Base-by-base conservation (phyloP, 495 filamentous ascomycete species). In the Penicillium cosmopolitanum region DNA sequence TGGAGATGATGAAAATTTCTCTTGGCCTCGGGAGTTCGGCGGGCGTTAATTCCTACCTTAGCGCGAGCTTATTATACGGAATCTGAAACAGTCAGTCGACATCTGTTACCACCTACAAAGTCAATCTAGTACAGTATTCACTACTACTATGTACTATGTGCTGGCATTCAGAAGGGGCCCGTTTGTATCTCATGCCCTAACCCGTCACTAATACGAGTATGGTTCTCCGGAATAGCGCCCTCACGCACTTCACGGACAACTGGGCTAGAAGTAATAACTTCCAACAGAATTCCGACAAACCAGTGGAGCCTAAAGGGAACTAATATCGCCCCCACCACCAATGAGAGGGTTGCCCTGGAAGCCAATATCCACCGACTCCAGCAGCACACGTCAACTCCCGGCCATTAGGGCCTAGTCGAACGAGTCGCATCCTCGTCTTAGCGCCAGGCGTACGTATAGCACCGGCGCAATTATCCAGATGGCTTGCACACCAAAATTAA, bases 301-400 rank as follows among this genome's bases (percentile, higher is more conserved):
- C 55, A 33, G 55, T 57, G 55, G 55, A 57, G 47, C 46, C 48
- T 9, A 21, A 25, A 40, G 13, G 16, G 18, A 23, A 42, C 28
- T 21, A 47, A 40, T 50, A 15, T 51, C 16, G 21, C 7, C 18
- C 16, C 16, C 4, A 15, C 19, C 43, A n/a, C 55, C 55, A 57
- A 57, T 57, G n/a, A 33, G 47, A 1, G 16, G 19, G 5, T n/a
- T 25, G 23, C 21, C 19, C 19, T 55, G 9, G 9, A 43, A 42
- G 36, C 33, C 33, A 6, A 11, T 34, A 25, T 50, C 59, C 58
- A 61, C 58, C 43, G 15, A 28, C 47, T 42, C 58, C 58, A 56
- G 53, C 16, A 31, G 50, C 54, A 61, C 54, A 61, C 59, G 59
- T 61, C 59, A 61, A 61, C 59, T 35, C 48, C 53, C 53, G 53